Percentiles rank a stretch among this genome's conserved stretches.
Conservation (phyloP, 768 basidiomycete genomes). For the Lactarius psammicola region DNA sequence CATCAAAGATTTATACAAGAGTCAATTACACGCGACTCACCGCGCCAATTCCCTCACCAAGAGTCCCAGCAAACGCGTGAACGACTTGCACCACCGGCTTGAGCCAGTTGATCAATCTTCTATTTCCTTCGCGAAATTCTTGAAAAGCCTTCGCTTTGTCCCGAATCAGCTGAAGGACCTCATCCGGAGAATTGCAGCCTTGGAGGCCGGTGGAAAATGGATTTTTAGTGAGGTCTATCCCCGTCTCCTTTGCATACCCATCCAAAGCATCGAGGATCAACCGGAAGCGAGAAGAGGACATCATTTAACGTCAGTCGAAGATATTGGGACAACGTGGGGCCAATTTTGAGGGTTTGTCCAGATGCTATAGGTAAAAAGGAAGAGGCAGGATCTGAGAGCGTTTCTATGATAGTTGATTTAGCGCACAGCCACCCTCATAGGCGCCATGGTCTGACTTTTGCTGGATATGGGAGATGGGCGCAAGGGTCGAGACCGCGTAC, state of each 20-base stretch:
- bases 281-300: background rate
- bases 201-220: constrained; percentile 1
- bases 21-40: background rate
- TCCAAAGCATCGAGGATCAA: background rate
- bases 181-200: constrained; percentile 2
- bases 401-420: no score
- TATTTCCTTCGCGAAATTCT: constrained; percentile 17
- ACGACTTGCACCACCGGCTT: constrained; percentile 10
- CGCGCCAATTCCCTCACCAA: background rate
- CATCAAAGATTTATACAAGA: background rate
- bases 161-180: background rate
- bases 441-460: no score
- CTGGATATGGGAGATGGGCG: no score
- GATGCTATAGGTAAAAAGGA: background rate
- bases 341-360: background rate
- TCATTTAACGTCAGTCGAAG: no score
- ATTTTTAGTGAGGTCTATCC: constrained; percentile 9
- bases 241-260: constrained; percentile 14
- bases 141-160: constrained; percentile 10
- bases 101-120: constrained; percentile 10
- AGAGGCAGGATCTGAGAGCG: background rate
- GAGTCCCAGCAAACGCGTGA: constrained; percentile 3
- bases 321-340: background rate
- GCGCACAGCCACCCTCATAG: no score
- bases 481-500: no score